phyloP scores from a whole-genome alignment of 164 flowering plant genomes.

The Umbilicus rupestris region DNA sequence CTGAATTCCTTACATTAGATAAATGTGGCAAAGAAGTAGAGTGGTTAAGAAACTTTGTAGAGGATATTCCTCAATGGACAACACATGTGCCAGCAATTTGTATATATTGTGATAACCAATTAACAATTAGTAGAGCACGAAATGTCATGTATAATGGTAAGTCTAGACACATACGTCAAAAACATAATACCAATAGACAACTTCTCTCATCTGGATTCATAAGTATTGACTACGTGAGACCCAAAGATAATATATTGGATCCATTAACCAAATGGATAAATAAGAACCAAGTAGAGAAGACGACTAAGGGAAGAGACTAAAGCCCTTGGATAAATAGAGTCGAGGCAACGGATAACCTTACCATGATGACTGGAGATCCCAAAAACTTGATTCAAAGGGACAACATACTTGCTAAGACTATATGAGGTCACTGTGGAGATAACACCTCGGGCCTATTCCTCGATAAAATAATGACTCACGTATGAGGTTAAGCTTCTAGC shows the following conservation, averaged over 20 bases:
- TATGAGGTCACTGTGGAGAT: too few relatives aligned
- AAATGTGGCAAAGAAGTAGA: neutral
- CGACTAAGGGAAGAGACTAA: neutral
- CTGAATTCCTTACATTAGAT: neutral
- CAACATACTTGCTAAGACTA: too few relatives aligned
- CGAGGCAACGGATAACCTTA: too few relatives aligned
- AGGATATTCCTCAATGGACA: conserved; percentile 5
- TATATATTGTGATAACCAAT: neutral
- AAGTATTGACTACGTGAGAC: neutral
- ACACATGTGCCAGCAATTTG: neutral
- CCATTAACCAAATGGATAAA: neutral
- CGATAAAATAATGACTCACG: too few relatives aligned
- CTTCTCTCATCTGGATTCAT: neutral
- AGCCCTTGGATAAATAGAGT: neutral
- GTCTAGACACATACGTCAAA: neutral
- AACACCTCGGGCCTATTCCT: too few relatives aligned
- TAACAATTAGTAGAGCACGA: neutral
- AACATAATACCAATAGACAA: neutral
- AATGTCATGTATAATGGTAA: neutral
- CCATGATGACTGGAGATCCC: too few relatives aligned
- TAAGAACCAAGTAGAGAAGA: neutral
- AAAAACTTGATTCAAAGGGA: too few relatives aligned
- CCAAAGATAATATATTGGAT: neutral
- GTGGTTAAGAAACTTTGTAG: neutral
- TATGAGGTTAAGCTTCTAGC: too few relatives aligned